Conservation (phyloP, 257 asterid genomes). For the Solanum medicagineum region DNA sequence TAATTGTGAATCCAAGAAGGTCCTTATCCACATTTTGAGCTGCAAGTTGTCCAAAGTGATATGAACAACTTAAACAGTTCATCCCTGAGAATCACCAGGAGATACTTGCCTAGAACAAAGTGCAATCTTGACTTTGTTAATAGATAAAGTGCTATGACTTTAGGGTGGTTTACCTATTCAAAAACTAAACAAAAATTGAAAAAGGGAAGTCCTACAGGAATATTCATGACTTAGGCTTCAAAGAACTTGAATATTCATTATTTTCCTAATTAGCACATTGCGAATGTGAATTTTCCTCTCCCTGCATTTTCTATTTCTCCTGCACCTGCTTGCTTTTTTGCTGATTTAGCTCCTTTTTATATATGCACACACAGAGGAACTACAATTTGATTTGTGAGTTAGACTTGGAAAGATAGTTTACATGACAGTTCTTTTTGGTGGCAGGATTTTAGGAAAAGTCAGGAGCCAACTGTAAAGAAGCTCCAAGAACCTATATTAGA, state of each 20-base stretch:
- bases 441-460: constrained; percentile 75
- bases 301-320: not conserved
- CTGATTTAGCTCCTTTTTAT: not conserved
- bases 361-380: not conserved
- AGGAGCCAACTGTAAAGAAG: constrained; percentile 68
- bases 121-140: not conserved
- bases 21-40: not conserved
- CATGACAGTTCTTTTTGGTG: not conserved
- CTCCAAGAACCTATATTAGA: constrained; percentile 67
- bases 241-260: not conserved
- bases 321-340: not conserved
- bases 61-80: not conserved
- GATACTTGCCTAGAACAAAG: not conserved
- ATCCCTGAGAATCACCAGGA: not conserved
- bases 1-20: not conserved
- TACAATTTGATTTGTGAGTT: not conserved
- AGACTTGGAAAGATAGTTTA: not conserved
- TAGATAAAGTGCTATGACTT: not conserved
- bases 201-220: not conserved
- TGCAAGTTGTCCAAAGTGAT: not conserved
- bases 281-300: not conserved
- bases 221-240: not conserved
- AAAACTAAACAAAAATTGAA: not conserved
- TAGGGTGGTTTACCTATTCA: not conserved
- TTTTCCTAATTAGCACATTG: not conserved